These are phyloP conservation scores for Rutstroemia sp. DNA, from an alignment of 2,329 filamentous ascomycete species.

Conservation along the genomic window DNA sequence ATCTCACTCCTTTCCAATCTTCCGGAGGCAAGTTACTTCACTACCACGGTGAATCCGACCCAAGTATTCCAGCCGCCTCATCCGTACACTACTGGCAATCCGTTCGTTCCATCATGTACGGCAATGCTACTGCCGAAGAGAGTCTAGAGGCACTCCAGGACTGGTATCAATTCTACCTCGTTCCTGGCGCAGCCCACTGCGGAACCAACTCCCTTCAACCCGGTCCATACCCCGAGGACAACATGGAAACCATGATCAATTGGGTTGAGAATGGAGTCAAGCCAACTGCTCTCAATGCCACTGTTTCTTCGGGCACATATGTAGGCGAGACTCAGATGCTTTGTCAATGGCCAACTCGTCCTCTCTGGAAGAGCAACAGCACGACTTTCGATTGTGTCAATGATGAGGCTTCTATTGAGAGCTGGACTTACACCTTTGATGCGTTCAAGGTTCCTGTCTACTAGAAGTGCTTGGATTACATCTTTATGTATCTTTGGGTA, in stretches of 20 bases:
- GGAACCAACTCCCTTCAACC: slow-evolving; percentile 38
- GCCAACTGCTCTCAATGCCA: slow-evolving; percentile 34
- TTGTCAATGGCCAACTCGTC: slow-evolving; percentile 34
- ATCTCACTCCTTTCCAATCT: slow-evolving; percentile 42
- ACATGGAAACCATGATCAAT: slow-evolving; percentile 64
- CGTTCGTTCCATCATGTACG: slow-evolving; percentile 44
- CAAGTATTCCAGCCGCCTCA: slow-evolving; percentile 43
- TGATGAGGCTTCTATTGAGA: slow-evolving; percentile 23
- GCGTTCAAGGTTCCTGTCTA: slow-evolving; percentile 16
- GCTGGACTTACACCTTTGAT: slow-evolving; percentile 25
- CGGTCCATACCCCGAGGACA: slow-evolving; percentile 38
- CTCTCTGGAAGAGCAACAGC: slow-evolving; percentile 25
- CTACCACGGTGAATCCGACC: slow-evolving; percentile 51
- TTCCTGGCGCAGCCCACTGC: slow-evolving; percentile 48
- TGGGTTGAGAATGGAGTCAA: slow-evolving; percentile 51
- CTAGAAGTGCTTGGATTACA: neutral
- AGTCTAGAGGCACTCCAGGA: slow-evolving; percentile 37
- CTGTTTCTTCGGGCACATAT: slow-evolving; percentile 23
- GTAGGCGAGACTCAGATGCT: slow-evolving; percentile 31
- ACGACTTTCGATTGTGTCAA: slow-evolving; percentile 23
- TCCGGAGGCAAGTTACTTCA: slow-evolving; percentile 49
- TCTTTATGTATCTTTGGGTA: neutral
- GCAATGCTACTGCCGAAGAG: slow-evolving; percentile 32
- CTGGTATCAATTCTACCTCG: slow-evolving; percentile 48
- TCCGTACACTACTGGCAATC: slow-evolving; percentile 49